phyloP scores from a whole-genome alignment of 2,329 filamentous ascomycete species.

The Cercospora sojina region DNA sequence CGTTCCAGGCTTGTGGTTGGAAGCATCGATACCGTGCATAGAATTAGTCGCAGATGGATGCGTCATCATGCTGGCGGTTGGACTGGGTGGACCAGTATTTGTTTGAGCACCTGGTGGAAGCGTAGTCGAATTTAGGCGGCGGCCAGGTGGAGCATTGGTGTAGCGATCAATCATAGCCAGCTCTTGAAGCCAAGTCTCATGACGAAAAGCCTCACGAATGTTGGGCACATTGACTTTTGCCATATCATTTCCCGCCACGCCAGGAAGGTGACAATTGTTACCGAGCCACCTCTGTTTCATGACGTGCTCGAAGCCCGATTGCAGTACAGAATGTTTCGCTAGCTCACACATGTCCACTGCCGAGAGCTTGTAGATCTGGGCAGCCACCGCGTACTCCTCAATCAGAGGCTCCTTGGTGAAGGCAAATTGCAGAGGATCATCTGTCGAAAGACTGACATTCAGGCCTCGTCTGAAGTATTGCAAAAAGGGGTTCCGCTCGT shows the following conservation, averaged over 20 bases:
- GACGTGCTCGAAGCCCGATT: conserved; percentile 87
- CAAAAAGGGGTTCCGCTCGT: conserved; percentile 94
- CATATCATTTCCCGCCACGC: conserved; percentile 84
- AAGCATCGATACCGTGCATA: conserved; percentile 27
- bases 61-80: conserved; percentile 43
- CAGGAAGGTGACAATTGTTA: conserved; percentile 70
- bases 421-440: conserved; percentile 95
- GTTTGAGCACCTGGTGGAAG: conserved; percentile 27
- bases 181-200: conserved; percentile 83
- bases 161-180: conserved; percentile 64
- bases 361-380: conserved; percentile 96
- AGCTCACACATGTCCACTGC: conserved; percentile 98
- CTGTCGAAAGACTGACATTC: conserved; percentile 93
- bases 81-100: conserved; percentile 35
- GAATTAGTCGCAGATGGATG: conserved; percentile 42
- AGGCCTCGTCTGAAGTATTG: conserved; percentile 93
- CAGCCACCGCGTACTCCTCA: conserved; percentile 95
- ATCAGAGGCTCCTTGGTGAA: conserved; percentile 98
- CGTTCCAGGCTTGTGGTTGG: conserved; percentile 20
- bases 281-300: conserved; percentile 94
- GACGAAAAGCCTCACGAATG: conserved; percentile 82
- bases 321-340: conserved; percentile 91
- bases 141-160: conserved; percentile 33
- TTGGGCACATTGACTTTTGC: conserved; percentile 96
- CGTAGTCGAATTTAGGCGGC: conserved; percentile 32